These are phyloP conservation scores for Phlebopus sp. DNA, from an alignment of 1,284 basidiomycete genomes.

Conservation along the genomic window DNA sequence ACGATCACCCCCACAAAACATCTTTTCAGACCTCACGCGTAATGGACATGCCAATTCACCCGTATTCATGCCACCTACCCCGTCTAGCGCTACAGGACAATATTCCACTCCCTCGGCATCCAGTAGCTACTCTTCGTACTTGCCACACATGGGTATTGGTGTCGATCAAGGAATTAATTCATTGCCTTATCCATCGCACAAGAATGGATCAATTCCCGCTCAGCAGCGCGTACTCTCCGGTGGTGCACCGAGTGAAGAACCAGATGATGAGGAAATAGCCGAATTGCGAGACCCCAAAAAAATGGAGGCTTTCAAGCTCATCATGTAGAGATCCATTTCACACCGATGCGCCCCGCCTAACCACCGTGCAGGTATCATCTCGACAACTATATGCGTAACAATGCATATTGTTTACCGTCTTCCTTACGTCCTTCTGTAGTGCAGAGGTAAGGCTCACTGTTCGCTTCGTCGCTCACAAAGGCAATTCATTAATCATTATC, in stretches of 20 bases:
- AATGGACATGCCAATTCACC: slow-evolving; percentile 50
- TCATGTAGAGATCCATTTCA: slow-evolving; percentile 49
- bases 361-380: slow-evolving; percentile 66
- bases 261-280: slow-evolving; percentile 24
- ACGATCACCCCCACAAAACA: slow-evolving; percentile 42
- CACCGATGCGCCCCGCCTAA: slow-evolving; percentile 1
- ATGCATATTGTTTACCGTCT: slow-evolving; percentile 82
- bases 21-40: slow-evolving; percentile 65
- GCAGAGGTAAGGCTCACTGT: slow-evolving; percentile 54
- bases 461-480: slow-evolving; percentile 3
- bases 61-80: slow-evolving; percentile 55
- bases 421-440: slow-evolving; percentile 83
- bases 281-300: slow-evolving; percentile 57
- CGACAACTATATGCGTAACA: slow-evolving; percentile 79
- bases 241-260: slow-evolving; percentile 21
- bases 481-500: slow-evolving; percentile 14
- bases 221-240: slow-evolving; percentile 28
- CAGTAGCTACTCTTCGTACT: slow-evolving; percentile 53
- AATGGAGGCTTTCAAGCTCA: slow-evolving; percentile 78
- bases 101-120: slow-evolving; percentile 29
- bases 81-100: slow-evolving; percentile 33
- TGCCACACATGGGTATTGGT: slow-evolving; percentile 54
- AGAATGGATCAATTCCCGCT: slow-evolving; percentile 20
- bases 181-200: slow-evolving; percentile 36
- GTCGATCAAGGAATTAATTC: slow-evolving; percentile 51